Base-by-base conservation (phyloP, 345 rosid genomes). In the Mangifera indica region DNA sequence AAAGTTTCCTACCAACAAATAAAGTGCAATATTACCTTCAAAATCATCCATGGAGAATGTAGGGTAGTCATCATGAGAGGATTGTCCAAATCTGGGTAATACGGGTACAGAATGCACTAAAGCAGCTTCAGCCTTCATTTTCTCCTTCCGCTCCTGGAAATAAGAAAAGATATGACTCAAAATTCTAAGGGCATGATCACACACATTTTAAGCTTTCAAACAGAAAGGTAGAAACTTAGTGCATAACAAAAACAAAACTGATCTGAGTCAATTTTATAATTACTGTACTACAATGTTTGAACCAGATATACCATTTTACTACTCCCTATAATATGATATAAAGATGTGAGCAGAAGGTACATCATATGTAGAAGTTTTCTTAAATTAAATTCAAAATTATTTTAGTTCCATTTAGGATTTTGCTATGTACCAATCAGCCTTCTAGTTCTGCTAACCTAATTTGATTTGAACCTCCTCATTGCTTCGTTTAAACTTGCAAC, bases 21-120 rank as follows among this genome's bases (percentile, higher is more conserved):
- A 20, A 20, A 58, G 18, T 55, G 67, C 32, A 32, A 20, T 12
- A 49, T 22, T 74, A 92, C 99, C 96, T 87, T 89, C 94, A 77
- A 95, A 95, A 72, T 92, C 98, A 74, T 88, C 96, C 83, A 87
- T 82, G 65, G 98, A 82, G 79, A 88, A 92, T 42, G 87, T 48
- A 29, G 97, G 93, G 66, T 79, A 73, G 73, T 74, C 77, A 56
- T 72, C 67, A 63, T 18, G 72, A 60, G 81, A 85, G 60, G 85
- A 77, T 66, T 69, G 84, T 49, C 84, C 87, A 69, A 77, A 71
- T 77, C 82, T 75, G 32, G 83, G 75, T 80, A 74, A 63, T 45
- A 76, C 29, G 67, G 93, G 88, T 65, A 74, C 73, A 79, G 87
- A 77, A 76, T 82, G 69, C 69, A 72, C 83, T 44, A 83, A 79